Base-by-base conservation (phyloP, 192 early-diverging fungal genomes). In the Umbelopsis sp. region DNA sequence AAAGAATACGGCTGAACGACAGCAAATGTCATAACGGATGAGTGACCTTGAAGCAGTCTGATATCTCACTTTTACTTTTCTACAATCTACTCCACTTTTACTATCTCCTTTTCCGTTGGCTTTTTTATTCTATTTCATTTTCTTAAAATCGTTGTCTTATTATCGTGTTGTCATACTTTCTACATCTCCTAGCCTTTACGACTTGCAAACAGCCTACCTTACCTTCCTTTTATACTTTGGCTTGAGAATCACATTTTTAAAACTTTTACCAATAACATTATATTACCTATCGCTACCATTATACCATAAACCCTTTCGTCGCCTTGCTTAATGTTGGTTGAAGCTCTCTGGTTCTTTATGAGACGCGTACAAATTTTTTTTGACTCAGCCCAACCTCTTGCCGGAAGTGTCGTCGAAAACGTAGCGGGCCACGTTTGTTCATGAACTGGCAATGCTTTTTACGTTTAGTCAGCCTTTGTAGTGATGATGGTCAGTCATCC, bases 401-500 rank as follows among this genome's bases (percentile, higher is more conserved):
- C 49, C 7, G 23, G 49, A 9, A 23, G 8, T 12, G 10, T 52
- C 51, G 6, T 25, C 1, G 12, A 25, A 13, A 52, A 52, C 51
- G 51, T 25, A 21, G 51, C 23, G 8, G 13, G 51, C 22, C 51
- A 8, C 21, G 30, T 27, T 61, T 61, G 55, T 61, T 35, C 55
- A 61, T 61, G 55, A 18, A 61, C 55, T 61, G 55, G 55, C 55
- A 37, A 30, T 30, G 55, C 55, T 61, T 61, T 61, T 61, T 25
- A 27, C 8, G 55, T 16, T 61, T 61, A 18, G 33, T 61, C 25
- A 61, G 55, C 25, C 55, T 61, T 16, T 61, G 55, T 30, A 33
- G 55, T 30, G 27, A 61, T 18, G 27, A 61, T n/a, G 5, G 12
- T 30, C 27, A n/a, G 2, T 18, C 55, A 61, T 2, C 27, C 7